Evolutionary conservation across 2,329 filamentous ascomycete genomes (phyloP).

Genomic region (Trichoderma hamatum): DNA sequence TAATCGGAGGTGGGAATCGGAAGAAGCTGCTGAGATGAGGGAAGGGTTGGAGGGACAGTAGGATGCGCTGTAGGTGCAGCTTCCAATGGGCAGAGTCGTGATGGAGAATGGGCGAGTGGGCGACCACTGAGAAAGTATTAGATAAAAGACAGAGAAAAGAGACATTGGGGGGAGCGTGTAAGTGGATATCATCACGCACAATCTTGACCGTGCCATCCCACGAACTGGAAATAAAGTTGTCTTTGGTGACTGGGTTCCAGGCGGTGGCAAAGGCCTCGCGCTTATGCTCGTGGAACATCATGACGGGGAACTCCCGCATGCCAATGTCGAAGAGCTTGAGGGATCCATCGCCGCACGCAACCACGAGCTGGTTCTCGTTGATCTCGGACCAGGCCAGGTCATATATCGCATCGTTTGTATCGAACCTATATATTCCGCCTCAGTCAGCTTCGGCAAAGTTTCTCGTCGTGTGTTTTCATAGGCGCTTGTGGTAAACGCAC

Average conservation of each 20-base stretch:
- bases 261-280: conserved; percentile 89
- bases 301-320: conserved; percentile 81
- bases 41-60: conserved; percentile 88
- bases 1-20: conserved; percentile 84
- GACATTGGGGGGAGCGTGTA: neutral
- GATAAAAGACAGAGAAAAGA: neutral
- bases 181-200: conserved; percentile 46
- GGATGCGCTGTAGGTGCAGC: conserved; percentile 89
- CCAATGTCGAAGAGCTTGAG: conserved; percentile 91
- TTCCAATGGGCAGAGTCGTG: conserved; percentile 85
- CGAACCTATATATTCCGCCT: conserved; percentile 63
- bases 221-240: conserved; percentile 85
- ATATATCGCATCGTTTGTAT: conserved; percentile 96
- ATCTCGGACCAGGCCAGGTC: conserved; percentile 94
- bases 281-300: conserved; percentile 91
- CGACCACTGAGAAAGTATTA: conserved; percentile 65
- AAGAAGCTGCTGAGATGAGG: conserved; percentile 83
- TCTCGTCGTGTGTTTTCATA: neutral
- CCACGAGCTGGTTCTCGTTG: conserved; percentile 91
- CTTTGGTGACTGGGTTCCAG: conserved; percentile 91
- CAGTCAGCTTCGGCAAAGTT: neutral
- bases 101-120: conserved; percentile 75
- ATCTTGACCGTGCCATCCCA: conserved; percentile 98
- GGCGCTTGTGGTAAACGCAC: conserved; percentile 48
- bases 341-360: conserved; percentile 88